Evolutionary conservation across 371 early-diverging fungal genomes (phyloP), one percentile per base, ranked within the genome.

Genomic region (Synchytrium microbalum): DNA sequence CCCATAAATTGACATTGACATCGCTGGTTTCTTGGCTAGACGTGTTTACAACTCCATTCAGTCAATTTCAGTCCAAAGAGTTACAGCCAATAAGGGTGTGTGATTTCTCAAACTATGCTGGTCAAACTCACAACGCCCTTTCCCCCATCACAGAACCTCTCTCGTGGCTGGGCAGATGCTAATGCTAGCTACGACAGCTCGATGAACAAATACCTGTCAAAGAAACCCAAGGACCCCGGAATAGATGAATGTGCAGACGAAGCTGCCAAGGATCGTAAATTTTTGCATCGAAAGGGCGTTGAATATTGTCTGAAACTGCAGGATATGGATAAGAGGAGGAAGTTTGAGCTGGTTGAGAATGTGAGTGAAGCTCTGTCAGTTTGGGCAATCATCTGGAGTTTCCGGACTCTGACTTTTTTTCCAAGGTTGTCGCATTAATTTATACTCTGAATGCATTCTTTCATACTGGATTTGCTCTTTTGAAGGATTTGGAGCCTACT

Each of bases 401-500:
- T 25, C 2, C 16, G 13, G 25, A 29, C 24, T 52, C 16, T 14
- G 26, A 56, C 60, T 19, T 53, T 56, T 56, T 5, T 10, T 56
- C 2, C 32, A 85, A 83, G n/a, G 74, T 86, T 5, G 77, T 90
- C 54, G 85, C 86, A 14, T 80, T 82, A 33, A 84, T 88, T 77
- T 88, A 87, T 63, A 82, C 87, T 2, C 83, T 88, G 52, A 86
- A 82, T 57, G 83, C 88, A 26, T 88, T 86, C 67, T 86, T 84
- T 70, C 90, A 89, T 65, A 88, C 89, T 71, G 78, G 82, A 14
- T 89, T 85, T 65, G 86, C 86, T 54, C 77, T 83, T 56, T 62
- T 90, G 32, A 84, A 85, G 59, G 91, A 89, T 62, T 67, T 90
- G 27, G 90, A 89, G 67, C 89, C 88, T 3, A 73, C 80, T 33